Conservation (phyloP, 257 asterid genomes). For the Craterostigma plantagineum region DNA sequence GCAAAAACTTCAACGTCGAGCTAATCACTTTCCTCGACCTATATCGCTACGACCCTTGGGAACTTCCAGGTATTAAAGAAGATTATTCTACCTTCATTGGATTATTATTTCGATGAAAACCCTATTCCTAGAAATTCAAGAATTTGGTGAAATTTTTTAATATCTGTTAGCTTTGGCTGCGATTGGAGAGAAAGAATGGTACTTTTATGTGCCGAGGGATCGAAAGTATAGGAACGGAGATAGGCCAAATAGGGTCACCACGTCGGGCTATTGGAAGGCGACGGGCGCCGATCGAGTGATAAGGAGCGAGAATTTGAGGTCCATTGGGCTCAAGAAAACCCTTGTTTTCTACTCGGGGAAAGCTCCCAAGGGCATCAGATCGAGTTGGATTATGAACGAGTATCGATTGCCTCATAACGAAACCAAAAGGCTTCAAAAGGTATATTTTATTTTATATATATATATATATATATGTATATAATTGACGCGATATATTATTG, state of each 20-base stretch:
- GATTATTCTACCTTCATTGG: background rate
- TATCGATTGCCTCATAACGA: slow-evolving; percentile 82
- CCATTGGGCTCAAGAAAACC: slow-evolving; percentile 90
- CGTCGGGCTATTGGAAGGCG: slow-evolving; percentile 96
- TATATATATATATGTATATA: background rate
- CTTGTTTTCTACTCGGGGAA: slow-evolving; percentile 95
- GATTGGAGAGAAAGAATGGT: slow-evolving; percentile 98
- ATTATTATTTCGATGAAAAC: too few relatives aligned
- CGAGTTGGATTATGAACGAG: slow-evolving; percentile 94
- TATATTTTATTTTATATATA: too few relatives aligned
- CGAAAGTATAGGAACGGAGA: slow-evolving; percentile 85
- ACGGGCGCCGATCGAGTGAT: slow-evolving; percentile 95
- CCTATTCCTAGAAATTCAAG: too few relatives aligned
- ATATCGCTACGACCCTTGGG: slow-evolving; percentile 99
- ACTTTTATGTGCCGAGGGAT: slow-evolving; percentile 87
- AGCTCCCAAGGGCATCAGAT: slow-evolving; percentile 91
- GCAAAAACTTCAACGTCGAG: slow-evolving; percentile 88
- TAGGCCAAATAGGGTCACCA: slow-evolving; percentile 93
- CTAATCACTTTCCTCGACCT: slow-evolving; percentile 90
- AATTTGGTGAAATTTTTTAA: too few relatives aligned
- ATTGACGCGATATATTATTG: too few relatives aligned
- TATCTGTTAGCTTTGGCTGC: slow-evolving; percentile 98
- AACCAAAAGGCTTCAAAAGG: slow-evolving; percentile 79
- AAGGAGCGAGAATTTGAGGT: slow-evolving; percentile 33
- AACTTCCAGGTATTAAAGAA: slow-evolving; percentile 60